phyloP scores from a whole-genome alignment of 306 rosid species.

The Luffa acutangula region DNA sequence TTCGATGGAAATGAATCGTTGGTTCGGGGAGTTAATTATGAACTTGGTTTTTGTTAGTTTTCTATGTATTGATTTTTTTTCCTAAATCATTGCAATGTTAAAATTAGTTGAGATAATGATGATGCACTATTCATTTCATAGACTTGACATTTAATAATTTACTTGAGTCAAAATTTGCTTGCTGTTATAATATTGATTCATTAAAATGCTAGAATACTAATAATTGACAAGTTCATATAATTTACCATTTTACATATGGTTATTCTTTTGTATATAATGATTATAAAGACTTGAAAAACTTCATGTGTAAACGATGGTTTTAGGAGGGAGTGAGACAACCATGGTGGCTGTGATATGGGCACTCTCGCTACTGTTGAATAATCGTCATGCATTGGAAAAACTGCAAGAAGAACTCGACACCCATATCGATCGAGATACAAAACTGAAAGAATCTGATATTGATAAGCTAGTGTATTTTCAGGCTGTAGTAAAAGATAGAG shows the following conservation, averaged over 20 bases:
- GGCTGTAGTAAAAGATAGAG: not conserved
- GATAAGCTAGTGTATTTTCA: not conserved
- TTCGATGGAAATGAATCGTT: not conserved
- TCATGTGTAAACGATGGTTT: not conserved
- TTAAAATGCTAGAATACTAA: too few relatives aligned
- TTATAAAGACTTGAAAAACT: not conserved
- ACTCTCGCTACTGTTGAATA: not conserved
- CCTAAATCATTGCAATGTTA: too few relatives aligned
- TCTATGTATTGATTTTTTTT: too few relatives aligned
- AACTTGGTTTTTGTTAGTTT: not conserved
- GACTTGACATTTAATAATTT: too few relatives aligned
- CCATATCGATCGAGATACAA: not conserved
- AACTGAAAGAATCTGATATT: not conserved
- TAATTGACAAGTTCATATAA: too few relatives aligned
- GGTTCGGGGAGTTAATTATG: not conserved
- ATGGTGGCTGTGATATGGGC: not conserved
- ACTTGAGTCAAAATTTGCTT: too few relatives aligned
- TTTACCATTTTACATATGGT: too few relatives aligned
- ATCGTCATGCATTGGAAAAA: not conserved
- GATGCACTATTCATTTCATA: too few relatives aligned
- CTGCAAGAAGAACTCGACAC: not conserved
- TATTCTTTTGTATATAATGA: too few relatives aligned
- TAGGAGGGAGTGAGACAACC: not conserved
- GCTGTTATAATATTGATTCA: too few relatives aligned
- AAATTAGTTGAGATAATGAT: too few relatives aligned